Evolutionary conservation across 345 rosid genomes (phyloP).

Genomic region (Combretum micranthum): DNA sequence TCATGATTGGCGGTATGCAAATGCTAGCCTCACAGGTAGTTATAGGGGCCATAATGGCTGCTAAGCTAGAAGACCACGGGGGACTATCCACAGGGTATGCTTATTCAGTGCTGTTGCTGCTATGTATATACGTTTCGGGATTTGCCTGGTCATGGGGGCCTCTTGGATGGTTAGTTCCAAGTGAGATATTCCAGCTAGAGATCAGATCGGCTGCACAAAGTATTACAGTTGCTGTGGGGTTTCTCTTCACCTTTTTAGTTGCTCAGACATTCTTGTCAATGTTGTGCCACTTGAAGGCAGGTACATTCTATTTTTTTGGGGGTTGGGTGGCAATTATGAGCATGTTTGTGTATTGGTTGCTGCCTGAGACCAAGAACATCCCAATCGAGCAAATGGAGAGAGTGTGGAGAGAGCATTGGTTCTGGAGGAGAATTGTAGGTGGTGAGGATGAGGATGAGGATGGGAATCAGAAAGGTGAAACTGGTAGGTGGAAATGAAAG

Average conservation of each 20-base stretch:
- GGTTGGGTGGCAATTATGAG: conserved; percentile 46
- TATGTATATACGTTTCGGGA: conserved; percentile 64
- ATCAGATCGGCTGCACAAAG: conserved; percentile 87
- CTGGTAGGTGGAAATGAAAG: no score
- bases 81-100: conserved; percentile 72
- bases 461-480: no score
- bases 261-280: conserved; percentile 68
- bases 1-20: conserved; percentile 72
- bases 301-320: conserved; percentile 54
- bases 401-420: no score
- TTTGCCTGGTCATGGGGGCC: conserved; percentile 99
- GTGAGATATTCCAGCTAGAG: conserved; percentile 82
- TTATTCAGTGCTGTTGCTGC: conserved; percentile 59
- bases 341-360: conserved; percentile 13
- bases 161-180: conserved; percentile 79
- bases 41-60: conserved; percentile 61
- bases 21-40: conserved; percentile 78
- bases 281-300: conserved; percentile 82
- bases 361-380: no score
- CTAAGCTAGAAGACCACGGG: conserved; percentile 67
- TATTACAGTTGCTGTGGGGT: conserved; percentile 69
- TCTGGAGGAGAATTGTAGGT: no score
- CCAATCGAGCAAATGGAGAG: no score
- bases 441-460: neutral
- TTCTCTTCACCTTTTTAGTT: conserved; percentile 64